These are phyloP conservation scores for Phytopythium vexans DNA, from an alignment of 352 stramenopile genomes.

Conservation along the genomic window DNA sequence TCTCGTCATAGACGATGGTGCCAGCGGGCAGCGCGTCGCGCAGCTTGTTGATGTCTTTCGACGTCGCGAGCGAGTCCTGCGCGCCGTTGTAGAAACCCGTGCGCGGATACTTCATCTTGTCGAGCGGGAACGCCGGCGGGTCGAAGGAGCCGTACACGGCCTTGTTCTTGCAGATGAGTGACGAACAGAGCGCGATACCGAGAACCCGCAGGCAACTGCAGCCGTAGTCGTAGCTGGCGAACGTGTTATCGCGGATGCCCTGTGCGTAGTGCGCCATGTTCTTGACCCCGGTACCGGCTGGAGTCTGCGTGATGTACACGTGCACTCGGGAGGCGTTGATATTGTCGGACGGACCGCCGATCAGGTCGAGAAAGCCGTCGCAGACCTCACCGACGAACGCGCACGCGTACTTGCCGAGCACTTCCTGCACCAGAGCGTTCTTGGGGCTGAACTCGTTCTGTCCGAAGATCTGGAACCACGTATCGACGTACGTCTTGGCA, in stretches of 20 bases:
- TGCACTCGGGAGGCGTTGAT: constrained; percentile 40
- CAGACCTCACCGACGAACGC: constrained; percentile 28
- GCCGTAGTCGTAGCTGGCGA: constrained; percentile 45
- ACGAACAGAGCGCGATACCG: constrained; percentile 30
- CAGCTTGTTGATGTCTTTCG: constrained; percentile 29
- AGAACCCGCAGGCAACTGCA: constrained; percentile 28
- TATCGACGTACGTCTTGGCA: constrained; percentile 20
- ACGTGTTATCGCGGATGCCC: constrained; percentile 39
- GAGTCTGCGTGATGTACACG: constrained; percentile 49
- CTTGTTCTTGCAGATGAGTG: constrained; percentile 42
- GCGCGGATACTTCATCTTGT: constrained; percentile 33
- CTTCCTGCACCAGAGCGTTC: constrained; percentile 30
- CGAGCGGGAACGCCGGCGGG: constrained; percentile 31
- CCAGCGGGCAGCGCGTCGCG: constrained; percentile 20
- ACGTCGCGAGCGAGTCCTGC: constrained; percentile 31
- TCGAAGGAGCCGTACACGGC: constrained; percentile 38
- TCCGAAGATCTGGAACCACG: constrained; percentile 34
- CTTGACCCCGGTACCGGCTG: constrained; percentile 49
- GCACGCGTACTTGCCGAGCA: constrained; percentile 27
- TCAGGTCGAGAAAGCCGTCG: constrained; percentile 23
- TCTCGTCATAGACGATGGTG: constrained; percentile 35
- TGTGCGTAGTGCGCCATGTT: constrained; percentile 52
- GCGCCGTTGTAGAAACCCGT: constrained; percentile 32
- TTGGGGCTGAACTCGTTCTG: constrained; percentile 4
- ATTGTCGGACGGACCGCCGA: constrained; percentile 33